Percentiles rank a stretch among this genome's conserved stretches.
These are phyloP conservation scores for Termitomyces sp. DNA, from an alignment of 768 basidiomycete genomes.

Conservation along the genomic window DNA sequence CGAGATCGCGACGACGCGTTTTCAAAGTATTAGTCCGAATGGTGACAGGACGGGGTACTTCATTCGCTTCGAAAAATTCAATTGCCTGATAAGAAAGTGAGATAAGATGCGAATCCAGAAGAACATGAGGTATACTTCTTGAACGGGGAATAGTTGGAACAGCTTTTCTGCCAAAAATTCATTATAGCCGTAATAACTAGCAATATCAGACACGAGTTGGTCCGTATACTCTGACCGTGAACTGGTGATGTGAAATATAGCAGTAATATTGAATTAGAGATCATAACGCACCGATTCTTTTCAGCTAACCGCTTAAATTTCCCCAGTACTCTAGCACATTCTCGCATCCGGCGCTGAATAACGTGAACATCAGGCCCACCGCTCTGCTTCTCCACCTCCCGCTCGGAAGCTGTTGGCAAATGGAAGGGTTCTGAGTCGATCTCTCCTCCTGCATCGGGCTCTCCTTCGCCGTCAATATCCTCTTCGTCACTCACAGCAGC, in stretches of 20 bases:
- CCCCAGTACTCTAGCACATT: constrained; percentile 65
- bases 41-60: constrained; percentile 92
- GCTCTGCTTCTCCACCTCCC: constrained; percentile 62
- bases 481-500: constrained; percentile 44
- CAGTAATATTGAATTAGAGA: background rate
- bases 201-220: constrained; percentile 85
- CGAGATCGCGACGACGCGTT: constrained; percentile 89
- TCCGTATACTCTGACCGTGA: constrained; percentile 86
- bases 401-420: constrained; percentile 66
- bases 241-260: constrained; percentile 31
- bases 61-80: constrained; percentile 98
- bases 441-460: constrained; percentile 44
- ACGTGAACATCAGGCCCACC: constrained; percentile 70
- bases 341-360: constrained; percentile 76
- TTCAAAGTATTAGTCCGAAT: constrained; percentile 97
- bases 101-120: constrained; percentile 5
- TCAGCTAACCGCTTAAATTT: constrained; percentile 68
- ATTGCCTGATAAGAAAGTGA: constrained; percentile 62
- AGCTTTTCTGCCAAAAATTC: constrained; percentile 92
- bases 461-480: constrained; percentile 36
- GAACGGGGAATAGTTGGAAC: constrained; percentile 87
- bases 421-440: constrained; percentile 46
- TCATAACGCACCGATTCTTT: constrained; percentile 53
- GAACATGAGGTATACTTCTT: constrained; percentile 56
- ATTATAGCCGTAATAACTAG: constrained; percentile 97